Conservation (phyloP, 164 flowering plant species). For the Houttuynia cordata region DNA sequence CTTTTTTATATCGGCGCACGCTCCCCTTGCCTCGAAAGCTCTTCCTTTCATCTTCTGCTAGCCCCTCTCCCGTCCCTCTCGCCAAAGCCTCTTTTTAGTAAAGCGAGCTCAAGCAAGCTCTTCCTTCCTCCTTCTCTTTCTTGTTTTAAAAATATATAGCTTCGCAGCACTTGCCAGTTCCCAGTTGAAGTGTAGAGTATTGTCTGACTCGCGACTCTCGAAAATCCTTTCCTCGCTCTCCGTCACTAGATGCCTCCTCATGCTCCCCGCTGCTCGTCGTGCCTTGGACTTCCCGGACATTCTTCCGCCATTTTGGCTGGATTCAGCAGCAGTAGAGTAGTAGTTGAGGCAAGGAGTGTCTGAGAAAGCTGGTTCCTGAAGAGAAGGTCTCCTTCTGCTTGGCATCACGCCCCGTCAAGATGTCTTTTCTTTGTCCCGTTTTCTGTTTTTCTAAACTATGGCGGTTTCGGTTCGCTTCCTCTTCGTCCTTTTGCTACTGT, state of each 20-base stretch:
- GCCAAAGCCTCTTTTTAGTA: neutral
- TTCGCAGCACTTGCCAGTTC: too few species aligned
- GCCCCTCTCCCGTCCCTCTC: neutral
- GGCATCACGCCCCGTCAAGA: too few species aligned
- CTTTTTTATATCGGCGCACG: too few species aligned
- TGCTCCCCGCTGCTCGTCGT: neutral
- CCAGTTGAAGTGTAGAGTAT: too few species aligned
- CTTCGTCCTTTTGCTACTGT: neutral
- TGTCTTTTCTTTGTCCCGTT: neutral
- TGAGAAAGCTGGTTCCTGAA: too few species aligned
- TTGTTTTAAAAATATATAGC: too few species aligned
- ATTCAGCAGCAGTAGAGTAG: too few species aligned
- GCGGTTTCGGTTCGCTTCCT: neutral
- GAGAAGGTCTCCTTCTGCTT: too few species aligned
- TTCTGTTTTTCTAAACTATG: too few species aligned
- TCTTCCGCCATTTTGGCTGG: neutral
- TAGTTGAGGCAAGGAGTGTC: too few species aligned
- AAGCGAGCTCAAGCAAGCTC: neutral
- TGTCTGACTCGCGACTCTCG: neutral
- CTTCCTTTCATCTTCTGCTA: neutral
- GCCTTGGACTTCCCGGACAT: neutral
- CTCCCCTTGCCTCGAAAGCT: too few species aligned
- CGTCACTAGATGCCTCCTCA: neutral
- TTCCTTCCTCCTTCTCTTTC: neutral
- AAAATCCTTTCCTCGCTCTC: neutral